Conservation (phyloP, 116 monocot species). For the Zostera marina region DNA sequence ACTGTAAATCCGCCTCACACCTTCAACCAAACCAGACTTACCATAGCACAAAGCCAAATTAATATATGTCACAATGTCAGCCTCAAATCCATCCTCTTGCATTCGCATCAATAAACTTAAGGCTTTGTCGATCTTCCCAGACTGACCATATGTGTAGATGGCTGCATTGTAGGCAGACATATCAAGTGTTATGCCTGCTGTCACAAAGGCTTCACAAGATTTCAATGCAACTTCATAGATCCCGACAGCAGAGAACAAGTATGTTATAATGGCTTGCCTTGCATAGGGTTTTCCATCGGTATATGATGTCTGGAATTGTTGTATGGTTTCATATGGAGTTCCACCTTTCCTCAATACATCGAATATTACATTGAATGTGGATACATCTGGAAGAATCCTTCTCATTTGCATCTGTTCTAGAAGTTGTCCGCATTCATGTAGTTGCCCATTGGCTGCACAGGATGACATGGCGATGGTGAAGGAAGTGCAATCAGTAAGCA, state of each 20-base stretch:
- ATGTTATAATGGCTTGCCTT: conserved; percentile 31
- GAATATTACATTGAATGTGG: conserved; percentile 39
- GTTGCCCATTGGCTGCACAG: conserved; percentile 33
- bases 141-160: conserved; percentile 39
- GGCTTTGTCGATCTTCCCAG: conserved; percentile 51
- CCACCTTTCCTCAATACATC: conserved; percentile 45
- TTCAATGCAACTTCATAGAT: conserved; percentile 36
- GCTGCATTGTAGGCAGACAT: conserved; percentile 47
- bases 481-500: conserved; percentile 45
- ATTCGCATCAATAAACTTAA: conserved; percentile 56
- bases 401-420: conserved; percentile 37
- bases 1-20: conserved; percentile 46
- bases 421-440: conserved; percentile 49
- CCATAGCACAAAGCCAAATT: conserved; percentile 57
- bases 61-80: conserved; percentile 59
- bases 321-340: conserved; percentile 26
- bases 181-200: conserved; percentile 19
- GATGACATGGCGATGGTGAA: conserved; percentile 45
- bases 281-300: conserved; percentile 44
- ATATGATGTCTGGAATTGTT: conserved; percentile 44
- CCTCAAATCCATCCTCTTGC: conserved; percentile 48
- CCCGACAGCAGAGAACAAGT: conserved; percentile 40
- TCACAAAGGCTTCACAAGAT: conserved; percentile 27
- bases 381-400: conserved; percentile 31
- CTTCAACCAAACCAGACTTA: conserved; percentile 54